A percentile compares a stretch with the other conserved stretches of the same genome.
These are phyloP conservation scores for Diaporthe sp. DNA, from an alignment of 2,329 filamentous ascomycete genomes.

Conservation along the genomic window DNA sequence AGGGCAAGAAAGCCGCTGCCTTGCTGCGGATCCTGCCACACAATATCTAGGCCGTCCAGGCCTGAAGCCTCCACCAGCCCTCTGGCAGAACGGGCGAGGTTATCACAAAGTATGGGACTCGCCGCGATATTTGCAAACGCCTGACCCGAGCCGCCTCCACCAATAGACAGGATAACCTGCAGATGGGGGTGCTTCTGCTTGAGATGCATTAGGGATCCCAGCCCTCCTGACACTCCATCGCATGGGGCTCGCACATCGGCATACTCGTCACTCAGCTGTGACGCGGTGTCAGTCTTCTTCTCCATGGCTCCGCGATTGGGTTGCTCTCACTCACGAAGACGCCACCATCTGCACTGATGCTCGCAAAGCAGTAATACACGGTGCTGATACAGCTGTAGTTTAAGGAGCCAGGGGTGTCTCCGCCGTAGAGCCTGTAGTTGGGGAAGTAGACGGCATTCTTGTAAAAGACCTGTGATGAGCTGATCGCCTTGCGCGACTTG, in stretches of 20 bases:
- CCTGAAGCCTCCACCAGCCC: conserved; percentile 79
- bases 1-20: conserved; percentile 80
- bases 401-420: conserved; percentile 80
- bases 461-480: conserved; percentile 66
- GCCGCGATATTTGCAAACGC: conserved; percentile 78
- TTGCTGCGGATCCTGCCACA: conserved; percentile 82
- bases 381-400: conserved; percentile 84
- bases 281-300: background rate
- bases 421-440: conserved; percentile 81
- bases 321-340: conserved; percentile 75
- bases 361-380: conserved; percentile 87
- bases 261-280: conserved; percentile 83
- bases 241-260: conserved; percentile 81
- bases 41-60: conserved; percentile 83
- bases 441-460: conserved; percentile 88
- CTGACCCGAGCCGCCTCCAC: conserved; percentile 75
- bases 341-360: conserved; percentile 78
- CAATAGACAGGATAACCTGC: conserved; percentile 83
- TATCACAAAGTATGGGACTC: conserved; percentile 71
- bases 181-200: conserved; percentile 80
- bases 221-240: conserved; percentile 78
- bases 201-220: conserved; percentile 80
- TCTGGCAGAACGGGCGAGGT: conserved; percentile 78
- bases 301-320: background rate
- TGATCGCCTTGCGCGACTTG: conserved; percentile 61